Evolutionary conservation across 768 basidiomycete genomes (phyloP), one percentile per base, ranked within the genome.

Genomic region (Nevesoporus exiguus): DNA sequence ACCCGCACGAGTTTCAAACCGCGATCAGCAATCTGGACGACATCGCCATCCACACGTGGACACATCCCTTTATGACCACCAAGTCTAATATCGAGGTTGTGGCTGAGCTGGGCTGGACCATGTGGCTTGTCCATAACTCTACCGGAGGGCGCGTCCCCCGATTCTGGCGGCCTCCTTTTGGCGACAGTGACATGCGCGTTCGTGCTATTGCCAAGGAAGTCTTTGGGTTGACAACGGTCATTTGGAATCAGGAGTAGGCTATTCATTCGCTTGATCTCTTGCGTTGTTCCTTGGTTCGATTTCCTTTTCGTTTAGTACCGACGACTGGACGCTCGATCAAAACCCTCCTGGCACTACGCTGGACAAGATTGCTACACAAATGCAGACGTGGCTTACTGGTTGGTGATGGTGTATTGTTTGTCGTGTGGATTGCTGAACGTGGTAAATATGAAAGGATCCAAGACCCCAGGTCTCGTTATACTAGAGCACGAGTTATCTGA

Each of bases 131-230:
- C 56, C 81, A 85, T 59, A 85, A 93, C 66, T 84, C 84, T 1
- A 90, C 86, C 5, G 87, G 88, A 34, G 95, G 95, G 4, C 80
- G 81, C 13, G 61, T 85, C n/a, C 81, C 86, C 15, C 72, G 74
- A 44, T 94, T 78, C 76, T 97, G 93, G 93, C 74, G 92, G n/a
- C 91, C 91, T 2, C 92, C 92, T 8, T 93, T 82, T 65, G 91
- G 90, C 31, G 89, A 95, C 67, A 80, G 80, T 42, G 95, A 98
- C 65, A 81, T 79, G 69, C 82, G 95, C 45, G 90, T 96, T 30
- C 77, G 82, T 34, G 85, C 93, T 4, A 90, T 98, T 63, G 95
- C 94, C 24, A 76, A 80, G 65, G 84, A 91, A 66, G 86, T 94
- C 30, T 94, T 97, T 66, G 92, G 90, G 24, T 70, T 98, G 58